Percentiles rank a stretch among this genome's conserved stretches.
Evolutionary conservation across 768 basidiomycete genomes (phyloP).

Genomic region (Leccinum sublutescens): DNA sequence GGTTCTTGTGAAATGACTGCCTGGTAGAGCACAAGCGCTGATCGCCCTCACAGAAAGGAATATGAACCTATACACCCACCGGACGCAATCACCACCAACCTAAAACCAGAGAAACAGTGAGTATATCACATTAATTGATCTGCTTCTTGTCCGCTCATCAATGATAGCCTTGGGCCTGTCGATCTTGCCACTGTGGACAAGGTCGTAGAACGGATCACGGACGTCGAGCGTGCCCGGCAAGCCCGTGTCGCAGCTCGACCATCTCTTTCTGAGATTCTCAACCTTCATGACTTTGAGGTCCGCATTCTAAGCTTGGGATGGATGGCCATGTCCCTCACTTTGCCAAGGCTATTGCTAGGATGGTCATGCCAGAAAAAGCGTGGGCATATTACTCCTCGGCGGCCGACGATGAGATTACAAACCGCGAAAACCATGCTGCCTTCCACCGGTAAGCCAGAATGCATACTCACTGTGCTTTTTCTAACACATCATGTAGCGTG

Average conservation of each 20-base stretch:
- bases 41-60: slow-evolving; percentile 48
- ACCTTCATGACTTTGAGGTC: slow-evolving; percentile 94
- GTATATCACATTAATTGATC: slow-evolving; percentile 13
- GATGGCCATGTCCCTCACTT: slow-evolving; percentile 8
- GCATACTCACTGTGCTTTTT: background rate
- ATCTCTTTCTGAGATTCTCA: slow-evolving; percentile 74
- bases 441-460: slow-evolving; percentile 67
- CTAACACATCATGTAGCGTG: slow-evolving; percentile 41
- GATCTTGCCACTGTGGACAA: slow-evolving; percentile 66
- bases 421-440: slow-evolving; percentile 85
- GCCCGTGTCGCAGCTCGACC: slow-evolving; percentile 63
- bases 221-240: slow-evolving; percentile 69
- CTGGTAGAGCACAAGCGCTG: background rate
- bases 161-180: slow-evolving; percentile 62
- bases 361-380: slow-evolving; percentile 79
- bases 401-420: slow-evolving; percentile 91
- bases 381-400: slow-evolving; percentile 99
- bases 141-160: slow-evolving; percentile 2
- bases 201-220: slow-evolving; percentile 60
- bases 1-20: slow-evolving; percentile 23
- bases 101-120: slow-evolving; percentile 84
- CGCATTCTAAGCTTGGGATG: slow-evolving; percentile 1
- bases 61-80: slow-evolving; percentile 91
- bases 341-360: slow-evolving; percentile 74
- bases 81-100: slow-evolving; percentile 70